phyloP scores from a whole-genome alignment of 139 green algal species.

The Chlorella sp. region DNA sequence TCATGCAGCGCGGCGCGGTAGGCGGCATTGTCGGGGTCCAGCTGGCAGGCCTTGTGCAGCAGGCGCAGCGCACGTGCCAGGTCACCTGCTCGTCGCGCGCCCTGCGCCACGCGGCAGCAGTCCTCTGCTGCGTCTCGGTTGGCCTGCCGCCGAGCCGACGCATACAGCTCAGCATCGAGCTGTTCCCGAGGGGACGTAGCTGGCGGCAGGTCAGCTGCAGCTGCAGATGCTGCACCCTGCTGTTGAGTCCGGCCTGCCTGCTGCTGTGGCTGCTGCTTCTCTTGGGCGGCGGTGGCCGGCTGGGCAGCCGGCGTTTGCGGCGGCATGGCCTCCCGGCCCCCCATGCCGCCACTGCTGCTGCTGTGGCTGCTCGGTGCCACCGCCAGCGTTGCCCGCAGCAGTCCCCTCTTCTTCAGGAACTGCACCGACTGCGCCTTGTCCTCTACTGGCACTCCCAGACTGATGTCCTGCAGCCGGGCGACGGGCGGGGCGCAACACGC shows the following conservation, averaged over 20 bases:
- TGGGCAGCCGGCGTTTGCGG: background rate
- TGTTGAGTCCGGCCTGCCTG: no score
- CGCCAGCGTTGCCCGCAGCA: background rate
- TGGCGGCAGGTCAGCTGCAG: background rate
- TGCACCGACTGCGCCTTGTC: background rate
- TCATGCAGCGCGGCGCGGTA: background rate
- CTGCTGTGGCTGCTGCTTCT: background rate
- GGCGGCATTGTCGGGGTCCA: background rate
- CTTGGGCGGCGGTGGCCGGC: background rate
- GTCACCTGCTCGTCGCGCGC: background rate
- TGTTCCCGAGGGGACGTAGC: background rate
- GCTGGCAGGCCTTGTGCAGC: constrained; percentile 30
- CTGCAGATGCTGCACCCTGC: no score
- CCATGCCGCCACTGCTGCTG: background rate
- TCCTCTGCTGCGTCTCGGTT: constrained; percentile 19
- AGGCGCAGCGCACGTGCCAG: background rate
- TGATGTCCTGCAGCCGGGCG: constrained; percentile 15
- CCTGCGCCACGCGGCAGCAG: background rate
- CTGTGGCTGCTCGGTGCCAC: background rate
- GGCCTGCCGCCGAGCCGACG: background rate
- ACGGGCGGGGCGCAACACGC: background rate
- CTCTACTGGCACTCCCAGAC: background rate
- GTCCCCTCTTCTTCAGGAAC: background rate
- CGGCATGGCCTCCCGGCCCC: background rate
- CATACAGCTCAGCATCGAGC: constrained; percentile 11